Conservation (phyloP, 2,329 filamentous ascomycete genomes). For the Hysterium pulicare region DNA sequence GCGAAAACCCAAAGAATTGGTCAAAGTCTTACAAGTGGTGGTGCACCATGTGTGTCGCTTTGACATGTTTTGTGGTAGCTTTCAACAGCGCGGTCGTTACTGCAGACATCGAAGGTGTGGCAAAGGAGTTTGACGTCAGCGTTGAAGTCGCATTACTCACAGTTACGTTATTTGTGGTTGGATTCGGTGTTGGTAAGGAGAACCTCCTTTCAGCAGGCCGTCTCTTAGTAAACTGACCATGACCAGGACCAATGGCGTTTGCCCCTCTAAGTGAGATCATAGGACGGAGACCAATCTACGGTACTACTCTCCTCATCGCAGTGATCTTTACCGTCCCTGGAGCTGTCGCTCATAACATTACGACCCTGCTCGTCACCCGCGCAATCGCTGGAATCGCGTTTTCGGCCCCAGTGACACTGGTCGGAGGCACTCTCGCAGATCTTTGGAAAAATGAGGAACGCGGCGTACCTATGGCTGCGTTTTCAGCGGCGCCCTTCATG, state of each 20-base stretch:
- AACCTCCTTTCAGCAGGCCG: neutral
- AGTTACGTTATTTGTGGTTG: slow-evolving; percentile 75
- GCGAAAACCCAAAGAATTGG: slow-evolving; percentile 84
- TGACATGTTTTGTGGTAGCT: slow-evolving; percentile 47
- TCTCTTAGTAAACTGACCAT: slow-evolving; percentile 6
- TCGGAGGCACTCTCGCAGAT: slow-evolving; percentile 78
- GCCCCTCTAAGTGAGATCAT: slow-evolving; percentile 74
- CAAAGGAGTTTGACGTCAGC: slow-evolving; percentile 63
- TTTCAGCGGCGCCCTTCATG: slow-evolving; percentile 77
- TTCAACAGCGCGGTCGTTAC: slow-evolving; percentile 71
- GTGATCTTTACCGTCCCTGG: slow-evolving; percentile 79
- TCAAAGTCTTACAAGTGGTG: slow-evolving; percentile 71
- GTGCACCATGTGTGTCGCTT: slow-evolving; percentile 78
- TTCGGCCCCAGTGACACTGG: slow-evolving; percentile 81
- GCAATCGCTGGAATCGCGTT: slow-evolving; percentile 80
- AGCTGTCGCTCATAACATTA: slow-evolving; percentile 72
- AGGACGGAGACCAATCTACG: slow-evolving; percentile 70
- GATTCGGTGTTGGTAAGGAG: slow-evolving; percentile 68
- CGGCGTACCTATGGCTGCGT: slow-evolving; percentile 83
- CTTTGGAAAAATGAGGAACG: slow-evolving; percentile 82
- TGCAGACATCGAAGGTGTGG: slow-evolving; percentile 65
- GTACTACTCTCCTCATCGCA: slow-evolving; percentile 63
- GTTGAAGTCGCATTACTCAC: slow-evolving; percentile 69
- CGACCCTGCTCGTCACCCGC: slow-evolving; percentile 71
- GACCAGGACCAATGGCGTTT: slow-evolving; percentile 69